Conservation (phyloP, 345 rosid genomes). For the Pelargonium nanum region DNA sequence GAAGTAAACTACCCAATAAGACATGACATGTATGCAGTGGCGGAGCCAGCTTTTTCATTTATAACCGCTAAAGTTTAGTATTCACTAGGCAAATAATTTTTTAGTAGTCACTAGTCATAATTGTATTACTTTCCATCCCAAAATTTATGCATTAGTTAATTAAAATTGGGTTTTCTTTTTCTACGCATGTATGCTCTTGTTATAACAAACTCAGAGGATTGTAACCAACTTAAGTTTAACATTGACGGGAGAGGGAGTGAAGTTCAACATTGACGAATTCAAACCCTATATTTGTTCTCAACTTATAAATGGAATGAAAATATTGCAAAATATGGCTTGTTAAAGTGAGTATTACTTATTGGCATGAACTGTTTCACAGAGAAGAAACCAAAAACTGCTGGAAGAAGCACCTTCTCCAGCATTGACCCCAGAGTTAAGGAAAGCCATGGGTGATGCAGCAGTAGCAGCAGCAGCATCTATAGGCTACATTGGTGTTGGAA, state of each 20-base stretch:
- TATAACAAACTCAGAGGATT: too few relatives aligned
- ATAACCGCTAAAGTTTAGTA: too few relatives aligned
- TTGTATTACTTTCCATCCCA: too few relatives aligned
- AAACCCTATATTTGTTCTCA: neutral
- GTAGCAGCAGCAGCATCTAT: slow-evolving; percentile 99
- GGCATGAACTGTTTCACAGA: slow-evolving; percentile 35
- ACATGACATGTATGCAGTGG: neutral
- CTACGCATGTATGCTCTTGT: too few relatives aligned
- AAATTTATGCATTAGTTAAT: too few relatives aligned
- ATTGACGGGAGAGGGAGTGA: too few relatives aligned
- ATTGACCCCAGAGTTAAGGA: slow-evolving; percentile 79
- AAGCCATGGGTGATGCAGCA: slow-evolving; percentile 99
- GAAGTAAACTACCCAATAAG: too few relatives aligned
- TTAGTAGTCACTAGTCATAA: too few relatives aligned
- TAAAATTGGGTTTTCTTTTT: too few relatives aligned
- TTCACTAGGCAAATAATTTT: too few relatives aligned
- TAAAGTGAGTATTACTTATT: neutral
- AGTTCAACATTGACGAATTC: neutral
- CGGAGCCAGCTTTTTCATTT: too few relatives aligned
- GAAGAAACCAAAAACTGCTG: slow-evolving; percentile 88
- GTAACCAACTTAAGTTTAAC: too few relatives aligned
- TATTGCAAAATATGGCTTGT: neutral
- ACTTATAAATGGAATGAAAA: neutral
- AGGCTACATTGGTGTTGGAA: slow-evolving; percentile 96
- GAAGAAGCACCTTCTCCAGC: slow-evolving; percentile 99